Evolutionary conservation across 2,329 filamentous ascomycete species (phyloP).

Genomic region (Penicillium sp.): DNA sequence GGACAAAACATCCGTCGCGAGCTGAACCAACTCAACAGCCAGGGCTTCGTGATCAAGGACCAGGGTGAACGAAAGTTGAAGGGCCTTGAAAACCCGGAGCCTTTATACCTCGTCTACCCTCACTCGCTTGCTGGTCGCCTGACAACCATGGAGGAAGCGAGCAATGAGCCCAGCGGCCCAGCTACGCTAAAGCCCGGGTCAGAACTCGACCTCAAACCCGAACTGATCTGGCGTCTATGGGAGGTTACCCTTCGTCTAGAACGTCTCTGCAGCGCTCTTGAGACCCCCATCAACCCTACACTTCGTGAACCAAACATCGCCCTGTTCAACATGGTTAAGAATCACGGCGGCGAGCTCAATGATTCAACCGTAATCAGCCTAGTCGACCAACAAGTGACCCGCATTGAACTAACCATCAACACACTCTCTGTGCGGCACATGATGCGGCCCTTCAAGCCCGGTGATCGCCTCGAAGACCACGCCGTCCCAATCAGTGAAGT

Average conservation of each 20-base stretch:
- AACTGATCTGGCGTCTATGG: slow-evolving; percentile 87
- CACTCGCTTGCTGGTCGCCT: slow-evolving; percentile 76
- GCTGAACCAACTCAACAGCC: slow-evolving; percentile 77
- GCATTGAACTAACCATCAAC: slow-evolving; percentile 86
- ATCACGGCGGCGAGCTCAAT: slow-evolving; percentile 76
- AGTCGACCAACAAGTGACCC: slow-evolving; percentile 89
- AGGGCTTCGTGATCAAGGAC: slow-evolving; percentile 96
- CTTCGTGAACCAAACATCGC: slow-evolving; percentile 80
- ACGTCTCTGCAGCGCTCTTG: slow-evolving; percentile 87
- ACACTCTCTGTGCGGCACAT: slow-evolving; percentile 78
- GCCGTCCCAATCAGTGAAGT: slow-evolving; percentile 75
- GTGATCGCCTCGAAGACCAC: slow-evolving; percentile 66
- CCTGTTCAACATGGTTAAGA: slow-evolving; percentile 71
- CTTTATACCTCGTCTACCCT: slow-evolving; percentile 92
- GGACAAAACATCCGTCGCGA: slow-evolving; percentile 81
- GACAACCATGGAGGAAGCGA: slow-evolving; percentile 45
- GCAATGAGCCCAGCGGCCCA: slow-evolving; percentile 43
- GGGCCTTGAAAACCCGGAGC: slow-evolving; percentile 93
- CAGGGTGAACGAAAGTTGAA: slow-evolving; percentile 94
- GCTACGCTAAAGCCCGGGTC: slow-evolving; percentile 61
- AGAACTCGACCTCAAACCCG: slow-evolving; percentile 74
- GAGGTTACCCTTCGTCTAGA: slow-evolving; percentile 83
- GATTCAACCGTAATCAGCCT: slow-evolving; percentile 86
- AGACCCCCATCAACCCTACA: slow-evolving; percentile 61
- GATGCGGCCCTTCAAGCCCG: slow-evolving; percentile 63